Evolutionary conservation across 345 rosid genomes (phyloP), one percentile per base, ranked within the genome.

Genomic region (Boechera retrofracta): DNA sequence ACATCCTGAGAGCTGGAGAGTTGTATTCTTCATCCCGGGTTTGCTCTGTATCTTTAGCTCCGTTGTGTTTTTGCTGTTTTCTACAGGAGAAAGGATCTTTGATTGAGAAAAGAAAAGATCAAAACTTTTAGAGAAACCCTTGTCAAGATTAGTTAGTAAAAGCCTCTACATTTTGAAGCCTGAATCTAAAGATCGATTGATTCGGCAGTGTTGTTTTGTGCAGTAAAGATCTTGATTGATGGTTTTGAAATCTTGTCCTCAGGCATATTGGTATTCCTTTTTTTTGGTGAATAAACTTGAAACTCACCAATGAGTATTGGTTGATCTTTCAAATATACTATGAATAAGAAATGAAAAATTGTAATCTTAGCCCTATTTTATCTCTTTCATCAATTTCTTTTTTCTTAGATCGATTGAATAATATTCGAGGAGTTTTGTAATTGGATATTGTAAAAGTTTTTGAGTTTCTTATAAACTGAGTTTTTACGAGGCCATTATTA

Each of bases 21-120:
- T 71, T 6, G 97, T 92, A 68, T 95, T 95, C 81, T 74, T 84
- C 81, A 92, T 92, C 35, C 99, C 98, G 1, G 99, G 97, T 47
- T 79, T 87, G 59, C 94, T 95, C 51, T 91, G 96, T 82, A 80
- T 93, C 79, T 81, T 88, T 56, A 95, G 99, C 77, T 82, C 98
- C 32, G 79, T 89, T 58, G 76, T 87, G 69, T 94, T 94, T 78
- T 62, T 94, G 79, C 54, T 90, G 24, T 90, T 92, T 83, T 85
- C 98, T 36, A 90, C 97, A 0, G 97, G 98, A 71, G 98, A 94
- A 84, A 89, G 93, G 81, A 88, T 92, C 86, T 91, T 95, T 81
- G 98, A 95, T 75, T 95, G 87, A 94, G 74, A 64, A 18, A 44
- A 24, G 7, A 24, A 28, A n/a, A 52, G 53, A 57, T 49, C 51